Conservation (phyloP, 345 rosid species). For the Citrus cavaleriei region DNA sequence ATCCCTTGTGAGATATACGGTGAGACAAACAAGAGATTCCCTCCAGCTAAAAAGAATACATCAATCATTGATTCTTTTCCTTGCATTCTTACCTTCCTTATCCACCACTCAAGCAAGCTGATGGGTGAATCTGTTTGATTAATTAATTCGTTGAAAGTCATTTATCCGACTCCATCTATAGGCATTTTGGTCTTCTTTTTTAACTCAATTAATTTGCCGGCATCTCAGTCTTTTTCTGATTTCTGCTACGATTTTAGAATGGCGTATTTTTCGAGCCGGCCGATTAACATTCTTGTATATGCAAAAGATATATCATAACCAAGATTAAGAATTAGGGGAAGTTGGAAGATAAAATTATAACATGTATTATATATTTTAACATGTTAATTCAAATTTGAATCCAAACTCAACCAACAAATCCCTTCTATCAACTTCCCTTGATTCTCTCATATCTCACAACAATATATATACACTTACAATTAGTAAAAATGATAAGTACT, state of each 20-base stretch:
- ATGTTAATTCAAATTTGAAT: no score
- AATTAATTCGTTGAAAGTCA: background rate
- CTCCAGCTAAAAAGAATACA: constrained; percentile 37
- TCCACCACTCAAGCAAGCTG: constrained; percentile 29
- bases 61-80: constrained; percentile 26
- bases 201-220: background rate
- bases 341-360: no score
- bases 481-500: background rate
- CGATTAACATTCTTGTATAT: background rate
- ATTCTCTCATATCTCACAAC: constrained; percentile 6
- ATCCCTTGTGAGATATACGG: background rate
- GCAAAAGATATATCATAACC: background rate
- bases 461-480: background rate
- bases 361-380: no score
- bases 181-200: background rate
- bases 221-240: no score
- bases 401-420: constrained; percentile 18
- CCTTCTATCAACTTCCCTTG: constrained; percentile 17
- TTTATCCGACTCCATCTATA: background rate
- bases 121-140: background rate
- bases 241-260: no score
- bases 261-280: no score
- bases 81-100: constrained; percentile 23
- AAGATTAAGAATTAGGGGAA: no score
- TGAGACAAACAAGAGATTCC: constrained; percentile 24